These are phyloP conservation scores for Globisporangium spiculum DNA, from an alignment of 352 stramenopile species.

Conservation along the genomic window DNA sequence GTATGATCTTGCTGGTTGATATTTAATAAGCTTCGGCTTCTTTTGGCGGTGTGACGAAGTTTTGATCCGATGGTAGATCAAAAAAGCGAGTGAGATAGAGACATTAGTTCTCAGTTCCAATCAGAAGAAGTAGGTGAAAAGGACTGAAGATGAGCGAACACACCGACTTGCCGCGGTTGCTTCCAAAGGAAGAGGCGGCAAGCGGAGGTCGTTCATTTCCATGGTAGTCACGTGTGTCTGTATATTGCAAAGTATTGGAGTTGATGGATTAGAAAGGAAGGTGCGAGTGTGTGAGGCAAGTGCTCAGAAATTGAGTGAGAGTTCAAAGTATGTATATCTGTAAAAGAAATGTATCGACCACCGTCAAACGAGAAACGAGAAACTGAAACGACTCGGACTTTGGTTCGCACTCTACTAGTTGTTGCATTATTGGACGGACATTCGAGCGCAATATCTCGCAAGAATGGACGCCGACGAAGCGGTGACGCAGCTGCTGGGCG, in stretches of 20 bases:
- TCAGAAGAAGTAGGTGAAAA: too few relatives aligned
- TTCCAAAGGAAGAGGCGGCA: not conserved
- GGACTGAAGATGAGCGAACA: not conserved
- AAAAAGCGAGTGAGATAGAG: not conserved
- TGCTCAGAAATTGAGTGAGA: not conserved
- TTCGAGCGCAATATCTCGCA: not conserved
- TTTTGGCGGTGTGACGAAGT: not conserved
- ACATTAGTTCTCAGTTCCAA: too few relatives aligned
- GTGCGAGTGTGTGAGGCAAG: not conserved
- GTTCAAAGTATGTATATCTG: not conserved
- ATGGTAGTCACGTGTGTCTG: not conserved
- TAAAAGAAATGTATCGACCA: not conserved
- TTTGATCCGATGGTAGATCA: not conserved
- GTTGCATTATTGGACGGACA: not conserved
- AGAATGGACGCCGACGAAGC: constrained; percentile 14
- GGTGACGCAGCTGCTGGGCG: constrained; percentile 33
- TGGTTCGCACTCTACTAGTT: not conserved
- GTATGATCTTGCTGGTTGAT: not conserved
- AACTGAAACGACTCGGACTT: not conserved
- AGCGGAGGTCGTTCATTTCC: not conserved
- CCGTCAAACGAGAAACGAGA: not conserved
- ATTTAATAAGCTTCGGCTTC: constrained; percentile 10
- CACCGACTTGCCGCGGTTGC: not conserved
- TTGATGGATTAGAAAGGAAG: not conserved
- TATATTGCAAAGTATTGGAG: not conserved